Evolutionary conservation across 116 monocot species (phyloP), one percentile per base, ranked within the genome.

Genomic region (Iris pallida): DNA sequence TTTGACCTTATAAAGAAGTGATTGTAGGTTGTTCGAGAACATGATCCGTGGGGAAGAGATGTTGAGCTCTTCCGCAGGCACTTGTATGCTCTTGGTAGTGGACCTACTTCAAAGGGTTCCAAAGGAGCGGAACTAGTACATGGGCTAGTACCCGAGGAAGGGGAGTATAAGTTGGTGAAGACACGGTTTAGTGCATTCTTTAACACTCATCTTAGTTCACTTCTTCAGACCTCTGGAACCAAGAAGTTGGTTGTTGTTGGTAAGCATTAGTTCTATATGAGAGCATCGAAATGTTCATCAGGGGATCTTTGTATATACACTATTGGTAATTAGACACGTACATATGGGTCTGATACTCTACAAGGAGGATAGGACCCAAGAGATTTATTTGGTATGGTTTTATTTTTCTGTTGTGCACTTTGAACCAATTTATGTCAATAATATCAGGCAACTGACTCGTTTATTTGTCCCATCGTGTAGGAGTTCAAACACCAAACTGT

Each of bases 121-220:
- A 75, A 81, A 73, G 96, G 96, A 15, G 84, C 89, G 57, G 89
- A 92, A 57, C 78, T 97, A 42, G 85, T 83, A 30, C 81, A 92
- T 43, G 96, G 87, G 10, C 89, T 97, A 41, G 59, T 61, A 45
- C 74, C 84, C 4, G 70, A 77, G 71, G 85, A 87, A 73, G 85
- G 85, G 15, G 96, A 97, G 9, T 92, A 92, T 67, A 89, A 92
- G 63, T 60, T 97, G 46, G 85, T 85, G 43, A 97, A 97, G 76
- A 92, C 89, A 10, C 86, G 96, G 9, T 97, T 97, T 71, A 97
- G 96, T 72, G 96, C 96, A 30, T 97, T 97, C 65, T 92, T 89
- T 75, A 75, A 77, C 9, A 97, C 96, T 13, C 76, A 86, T 57
- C 87, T 97, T 20, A 83, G 92, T 79, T 84, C 89, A 7, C 68